Conservation (phyloP, 2,329 filamentous ascomycete species). For the Huntiella savannae region DNA sequence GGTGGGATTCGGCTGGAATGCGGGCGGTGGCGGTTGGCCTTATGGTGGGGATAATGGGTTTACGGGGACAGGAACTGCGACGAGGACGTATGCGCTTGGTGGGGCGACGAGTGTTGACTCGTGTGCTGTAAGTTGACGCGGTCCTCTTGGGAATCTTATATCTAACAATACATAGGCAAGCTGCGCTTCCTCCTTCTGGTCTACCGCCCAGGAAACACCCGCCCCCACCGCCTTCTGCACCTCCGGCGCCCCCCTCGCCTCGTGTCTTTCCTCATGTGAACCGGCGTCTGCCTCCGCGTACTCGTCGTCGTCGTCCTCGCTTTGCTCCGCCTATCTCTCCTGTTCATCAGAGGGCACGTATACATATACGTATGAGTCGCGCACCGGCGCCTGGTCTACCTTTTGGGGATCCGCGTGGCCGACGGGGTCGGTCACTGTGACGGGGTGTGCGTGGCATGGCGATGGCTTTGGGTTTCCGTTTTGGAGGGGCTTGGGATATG, state of each 20-base stretch:
- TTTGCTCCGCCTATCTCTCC: constrained; percentile 13
- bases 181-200: constrained; percentile 15
- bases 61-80: too few relatives aligned
- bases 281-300: constrained; percentile 13
- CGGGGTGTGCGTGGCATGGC: constrained; percentile 15
- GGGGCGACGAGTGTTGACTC: constrained; percentile 3
- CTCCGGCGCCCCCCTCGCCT: constrained; percentile 10
- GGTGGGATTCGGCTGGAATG: constrained; percentile 6
- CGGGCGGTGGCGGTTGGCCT: constrained; percentile 7
- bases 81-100: constrained; percentile 1
- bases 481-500: constrained; percentile 14
- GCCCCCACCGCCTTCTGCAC: constrained; percentile 13
- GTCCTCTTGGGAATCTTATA: background rate
- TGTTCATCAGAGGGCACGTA: constrained; percentile 14
- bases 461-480: constrained; percentile 13
- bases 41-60: constrained; percentile 6
- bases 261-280: constrained; percentile 13
- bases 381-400: constrained; percentile 10
- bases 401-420: constrained; percentile 12
- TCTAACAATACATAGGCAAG: constrained; percentile 8
- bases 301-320: constrained; percentile 13
- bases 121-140: constrained; percentile 11
- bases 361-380: constrained; percentile 14
- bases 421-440: constrained; percentile 14
- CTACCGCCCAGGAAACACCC: constrained; percentile 14